Evolutionary conservation across 2,329 filamentous ascomycete genomes (phyloP).

Genomic region (Fusarium succisae): DNA sequence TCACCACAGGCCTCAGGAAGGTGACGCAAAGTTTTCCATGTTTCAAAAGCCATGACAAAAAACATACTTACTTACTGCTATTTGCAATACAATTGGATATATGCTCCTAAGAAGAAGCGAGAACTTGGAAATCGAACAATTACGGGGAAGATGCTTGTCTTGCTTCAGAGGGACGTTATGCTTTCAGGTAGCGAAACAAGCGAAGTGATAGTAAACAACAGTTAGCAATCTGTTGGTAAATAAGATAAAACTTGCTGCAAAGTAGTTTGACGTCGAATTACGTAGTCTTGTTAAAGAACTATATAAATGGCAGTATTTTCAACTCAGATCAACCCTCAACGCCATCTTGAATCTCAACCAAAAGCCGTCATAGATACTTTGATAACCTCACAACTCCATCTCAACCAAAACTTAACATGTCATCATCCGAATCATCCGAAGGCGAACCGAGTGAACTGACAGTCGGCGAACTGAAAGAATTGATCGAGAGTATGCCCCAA

Average conservation of each 20-base stretch:
- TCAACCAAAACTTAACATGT: background rate
- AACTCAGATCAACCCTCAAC: background rate
- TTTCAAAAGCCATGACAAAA: background rate
- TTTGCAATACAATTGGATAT: background rate
- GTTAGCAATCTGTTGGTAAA: background rate
- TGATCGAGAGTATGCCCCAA: background rate
- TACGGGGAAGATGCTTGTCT: background rate
- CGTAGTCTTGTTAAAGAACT: background rate
- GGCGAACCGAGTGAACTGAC: background rate
- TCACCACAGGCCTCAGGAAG: background rate
- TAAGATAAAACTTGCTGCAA: background rate
- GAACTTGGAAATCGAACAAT: background rate
- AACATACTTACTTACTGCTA: background rate
- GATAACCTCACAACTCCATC: background rate
- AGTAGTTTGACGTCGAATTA: background rate
- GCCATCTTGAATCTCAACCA: background rate
- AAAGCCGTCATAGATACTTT: background rate
- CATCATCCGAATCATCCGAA: background rate
- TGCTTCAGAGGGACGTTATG: background rate
- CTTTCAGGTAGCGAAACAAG: background rate
- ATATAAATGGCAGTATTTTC: background rate
- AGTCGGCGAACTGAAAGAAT: background rate
- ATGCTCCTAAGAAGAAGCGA: background rate
- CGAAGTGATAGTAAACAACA: background rate
- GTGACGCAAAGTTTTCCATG: background rate